Evolutionary conservation across 352 stramenopile species (phyloP).

Genomic region (Pythium oligandrum): DNA sequence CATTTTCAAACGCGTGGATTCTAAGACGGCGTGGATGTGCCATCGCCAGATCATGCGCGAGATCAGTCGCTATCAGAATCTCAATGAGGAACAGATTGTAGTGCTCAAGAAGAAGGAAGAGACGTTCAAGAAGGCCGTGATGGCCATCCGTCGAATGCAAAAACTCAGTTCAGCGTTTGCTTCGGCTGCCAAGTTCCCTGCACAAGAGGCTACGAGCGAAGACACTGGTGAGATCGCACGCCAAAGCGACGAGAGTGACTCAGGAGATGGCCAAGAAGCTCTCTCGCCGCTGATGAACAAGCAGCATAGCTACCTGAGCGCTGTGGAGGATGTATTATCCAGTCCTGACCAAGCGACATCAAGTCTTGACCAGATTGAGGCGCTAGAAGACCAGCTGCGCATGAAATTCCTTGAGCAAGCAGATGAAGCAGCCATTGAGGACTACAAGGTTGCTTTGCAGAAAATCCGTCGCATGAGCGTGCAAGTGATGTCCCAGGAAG

Average conservation of each 20-base stretch:
- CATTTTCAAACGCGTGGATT: constrained; percentile 53
- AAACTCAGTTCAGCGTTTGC: constrained; percentile 19
- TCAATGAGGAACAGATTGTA: constrained; percentile 62
- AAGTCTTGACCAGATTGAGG: constrained; percentile 28
- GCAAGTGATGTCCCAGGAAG: constrained; percentile 10
- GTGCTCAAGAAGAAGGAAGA: constrained; percentile 63
- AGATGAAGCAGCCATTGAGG: constrained; percentile 55
- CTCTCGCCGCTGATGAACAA: constrained; percentile 1
- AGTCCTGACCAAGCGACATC: constrained; percentile 1
- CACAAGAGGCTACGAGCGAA: neutral
- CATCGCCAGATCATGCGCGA: constrained; percentile 78
- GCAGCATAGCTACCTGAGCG: constrained; percentile 31
- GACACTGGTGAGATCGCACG: too few relatives aligned
- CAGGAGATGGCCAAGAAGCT: neutral
- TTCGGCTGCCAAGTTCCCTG: neutral
- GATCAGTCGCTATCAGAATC: constrained; percentile 59
- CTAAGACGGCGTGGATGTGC: constrained; percentile 77
- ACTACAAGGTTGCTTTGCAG: constrained; percentile 64
- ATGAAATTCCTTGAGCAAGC: constrained; percentile 59
- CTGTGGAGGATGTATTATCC: constrained; percentile 30
- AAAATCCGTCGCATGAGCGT: constrained; percentile 47
- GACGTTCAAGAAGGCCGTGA: constrained; percentile 63
- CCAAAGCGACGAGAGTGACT: neutral
- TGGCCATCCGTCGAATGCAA: constrained; percentile 50
- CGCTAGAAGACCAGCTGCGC: constrained; percentile 59